Base-by-base conservation (phyloP, 495 filamentous ascomycete genomes). In the Hypoxylon perforatum region DNA sequence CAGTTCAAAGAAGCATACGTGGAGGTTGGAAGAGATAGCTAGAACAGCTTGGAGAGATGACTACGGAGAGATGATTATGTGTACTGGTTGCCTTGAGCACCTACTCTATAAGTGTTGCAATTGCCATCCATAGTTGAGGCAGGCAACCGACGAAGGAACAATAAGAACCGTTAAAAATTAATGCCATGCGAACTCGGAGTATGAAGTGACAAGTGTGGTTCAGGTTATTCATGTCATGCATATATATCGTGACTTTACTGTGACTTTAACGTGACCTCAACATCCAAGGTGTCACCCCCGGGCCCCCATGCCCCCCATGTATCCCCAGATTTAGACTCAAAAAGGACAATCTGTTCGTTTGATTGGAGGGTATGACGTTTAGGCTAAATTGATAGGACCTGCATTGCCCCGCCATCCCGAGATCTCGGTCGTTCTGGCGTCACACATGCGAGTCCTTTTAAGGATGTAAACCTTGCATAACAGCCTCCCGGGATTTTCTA, bases 371-470 rank as follows among this genome's bases (percentile, higher is more conserved):
- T 30, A 69, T 63, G 66, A 57, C 66, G 66, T 64, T 61, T 69
- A 69, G 66, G 23, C 66, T 69, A 52, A 69, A 64, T 60, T 64
- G 66, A 69, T 69, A 64, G 45, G 54, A 18, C 38, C 7, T 30
- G 36, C 14, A 56, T 61, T 69, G 61, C 60, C 66, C 66, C 66
- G 66, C 66, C 55, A 69, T 64, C 50, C 66, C 60, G 66, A 69
- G 60, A 64, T 57, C 49, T 64, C 30, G 58, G 39, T 33, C 47
- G n/a, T 46, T 19, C 4, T 61, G 28, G 50, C 61, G 52, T 67
- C 57, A 67, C 50, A 66, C 50, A 61, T 10, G 17, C 15, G 33
- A 41, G 44, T 21, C n/a, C n/a, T n/a, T 42, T 35, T 56, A 44
- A 25, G 44, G 53, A 36, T 17, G 63, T 61, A 67, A 68, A 33